Conservation (phyloP, 2,329 filamentous ascomycete genomes). For the Colletotrichum graminicola region DNA sequence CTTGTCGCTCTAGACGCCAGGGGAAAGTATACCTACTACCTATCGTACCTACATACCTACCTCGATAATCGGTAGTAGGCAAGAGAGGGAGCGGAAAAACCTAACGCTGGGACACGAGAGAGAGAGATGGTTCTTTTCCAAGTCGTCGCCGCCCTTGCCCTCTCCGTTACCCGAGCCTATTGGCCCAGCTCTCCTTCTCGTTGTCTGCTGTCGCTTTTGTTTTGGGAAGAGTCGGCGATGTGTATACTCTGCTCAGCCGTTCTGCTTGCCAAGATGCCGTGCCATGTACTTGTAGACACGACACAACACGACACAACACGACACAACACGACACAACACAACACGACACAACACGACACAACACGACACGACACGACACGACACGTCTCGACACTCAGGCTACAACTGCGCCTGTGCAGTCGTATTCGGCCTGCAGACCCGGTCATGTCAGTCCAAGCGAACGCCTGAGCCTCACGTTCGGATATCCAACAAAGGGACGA, state of each 20-base stretch:
- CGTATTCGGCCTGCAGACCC: conserved; percentile 29
- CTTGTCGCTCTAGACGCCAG: conserved; percentile 32
- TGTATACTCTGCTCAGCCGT: background rate
- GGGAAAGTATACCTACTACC: conserved; percentile 4
- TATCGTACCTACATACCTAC: background rate
- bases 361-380: no score
- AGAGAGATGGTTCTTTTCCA: conserved; percentile 27
- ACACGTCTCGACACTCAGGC: background rate
- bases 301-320: background rate
- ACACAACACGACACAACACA: no score
- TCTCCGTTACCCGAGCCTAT: background rate
- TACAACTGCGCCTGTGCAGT: conserved; percentile 12
- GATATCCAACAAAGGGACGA: conserved; percentile 17
- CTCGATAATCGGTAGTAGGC: no score
- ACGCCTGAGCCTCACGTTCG: conserved; percentile 24
- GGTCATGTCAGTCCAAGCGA: conserved; percentile 35
- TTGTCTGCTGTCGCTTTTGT: background rate
- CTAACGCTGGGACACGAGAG: conserved; percentile 7
- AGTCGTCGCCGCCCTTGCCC: conserved; percentile 12
- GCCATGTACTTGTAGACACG: background rate
- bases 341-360: background rate
- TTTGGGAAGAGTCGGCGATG: background rate
- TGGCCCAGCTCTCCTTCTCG: background rate
- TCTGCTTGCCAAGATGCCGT: background rate
- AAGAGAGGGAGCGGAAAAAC: conserved; percentile 3